Evolutionary conservation across 1,284 basidiomycete genomes (phyloP).

Genomic region (Vanrija sp.): DNA sequence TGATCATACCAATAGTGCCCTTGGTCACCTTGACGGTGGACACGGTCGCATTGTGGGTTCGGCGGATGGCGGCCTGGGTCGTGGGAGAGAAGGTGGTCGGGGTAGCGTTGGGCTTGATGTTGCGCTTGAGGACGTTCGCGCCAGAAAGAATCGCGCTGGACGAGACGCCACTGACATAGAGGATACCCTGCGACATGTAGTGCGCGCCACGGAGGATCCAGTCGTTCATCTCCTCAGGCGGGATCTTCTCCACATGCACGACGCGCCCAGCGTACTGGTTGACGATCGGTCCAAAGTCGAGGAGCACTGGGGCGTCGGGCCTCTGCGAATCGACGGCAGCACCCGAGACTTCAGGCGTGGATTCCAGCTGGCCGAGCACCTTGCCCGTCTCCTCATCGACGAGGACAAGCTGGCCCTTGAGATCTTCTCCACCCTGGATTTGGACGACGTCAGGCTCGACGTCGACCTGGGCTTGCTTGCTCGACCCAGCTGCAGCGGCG

Average conservation of each 20-base stretch:
- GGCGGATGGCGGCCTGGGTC: conserved; percentile 59
- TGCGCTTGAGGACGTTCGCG: conserved; percentile 61
- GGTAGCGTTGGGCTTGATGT: conserved; percentile 55
- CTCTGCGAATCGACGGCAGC: conserved; percentile 50
- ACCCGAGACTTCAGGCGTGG: conserved; percentile 58
- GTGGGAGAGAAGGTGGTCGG: conserved; percentile 61
- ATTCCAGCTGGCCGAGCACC: conserved; percentile 67
- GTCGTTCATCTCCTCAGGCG: conserved; percentile 61
- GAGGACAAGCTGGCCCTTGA: conserved; percentile 66
- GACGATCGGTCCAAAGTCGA: conserved; percentile 62
- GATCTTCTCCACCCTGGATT: conserved; percentile 48
- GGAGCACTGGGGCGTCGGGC: conserved; percentile 63
- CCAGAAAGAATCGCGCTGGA: conserved; percentile 61
- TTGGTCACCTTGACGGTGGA: conserved; percentile 64
- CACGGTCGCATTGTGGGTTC: conserved; percentile 62
- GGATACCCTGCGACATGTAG: conserved; percentile 52
- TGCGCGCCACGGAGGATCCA: conserved; percentile 68
- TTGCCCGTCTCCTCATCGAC: conserved; percentile 71
- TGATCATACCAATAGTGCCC: conserved; percentile 61
- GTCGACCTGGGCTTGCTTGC: too few species aligned
- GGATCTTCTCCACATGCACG: conserved; percentile 56
- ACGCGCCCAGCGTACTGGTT: conserved; percentile 44
- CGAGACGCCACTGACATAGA: conserved; percentile 62
- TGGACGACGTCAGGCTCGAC: too few species aligned
- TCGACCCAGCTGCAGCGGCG: not conserved